phyloP scores from a whole-genome alignment of 2,329 filamentous ascomycete genomes.

The Fusarium anguioides region DNA sequence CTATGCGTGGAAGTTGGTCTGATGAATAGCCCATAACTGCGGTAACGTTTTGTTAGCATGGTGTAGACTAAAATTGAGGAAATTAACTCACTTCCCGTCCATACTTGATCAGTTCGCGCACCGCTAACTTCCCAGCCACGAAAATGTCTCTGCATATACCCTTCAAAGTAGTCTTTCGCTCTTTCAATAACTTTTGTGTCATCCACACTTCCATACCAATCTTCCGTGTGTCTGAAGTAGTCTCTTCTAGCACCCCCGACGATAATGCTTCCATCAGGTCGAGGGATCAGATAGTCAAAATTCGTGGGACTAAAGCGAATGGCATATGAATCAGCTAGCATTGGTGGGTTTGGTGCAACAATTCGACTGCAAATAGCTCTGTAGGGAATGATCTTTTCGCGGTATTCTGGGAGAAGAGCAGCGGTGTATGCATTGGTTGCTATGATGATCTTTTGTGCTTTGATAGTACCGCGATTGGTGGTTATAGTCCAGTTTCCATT shows the following conservation, averaged over 20 bases:
- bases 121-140: conserved; percentile 59
- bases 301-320: conserved; percentile 46
- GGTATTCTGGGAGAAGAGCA: conserved; percentile 52
- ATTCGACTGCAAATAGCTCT: conserved; percentile 55
- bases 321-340: conserved; percentile 34
- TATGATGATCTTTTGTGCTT: neutral
- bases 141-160: conserved; percentile 61
- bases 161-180: conserved; percentile 57
- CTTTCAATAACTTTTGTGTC: conserved; percentile 58
- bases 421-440: conserved; percentile 2
- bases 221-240: conserved; percentile 48
- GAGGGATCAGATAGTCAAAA: conserved; percentile 57
- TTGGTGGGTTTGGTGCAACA: conserved; percentile 39
- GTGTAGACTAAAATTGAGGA: rapidly evolving
- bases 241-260: conserved; percentile 50
- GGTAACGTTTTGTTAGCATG: neutral
- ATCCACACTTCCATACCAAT: conserved; percentile 60
- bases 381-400: conserved; percentile 68
- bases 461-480: conserved; percentile 56
- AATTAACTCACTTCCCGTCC: neutral
- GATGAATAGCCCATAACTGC: conserved; percentile 48
- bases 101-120: conserved; percentile 21
- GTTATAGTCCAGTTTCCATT: conserved; percentile 27
- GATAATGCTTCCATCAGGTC: conserved; percentile 54
- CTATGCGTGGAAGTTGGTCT: conserved; percentile 57